Base-by-base conservation (phyloP, 331 rosid species). In the Malus hybrid region DNA sequence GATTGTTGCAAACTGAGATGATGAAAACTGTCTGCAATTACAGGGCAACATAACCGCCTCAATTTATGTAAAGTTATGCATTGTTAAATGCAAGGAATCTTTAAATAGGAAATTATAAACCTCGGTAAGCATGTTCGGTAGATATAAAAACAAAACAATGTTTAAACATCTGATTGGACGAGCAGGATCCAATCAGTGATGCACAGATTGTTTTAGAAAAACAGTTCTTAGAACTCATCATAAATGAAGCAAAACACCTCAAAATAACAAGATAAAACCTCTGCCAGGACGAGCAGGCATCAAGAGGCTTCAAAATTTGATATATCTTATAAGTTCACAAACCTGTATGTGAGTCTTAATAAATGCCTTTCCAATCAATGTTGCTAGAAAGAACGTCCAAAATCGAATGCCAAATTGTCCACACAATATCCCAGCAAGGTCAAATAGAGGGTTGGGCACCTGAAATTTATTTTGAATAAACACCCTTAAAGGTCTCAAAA, bases 401-500 rank as follows among this genome's bases (percentile, higher is more conserved):
- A 93, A 90, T 2, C 89, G 87, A 77, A 88, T 76, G 70, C 94
- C 93, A 76, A 88, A 90, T 86, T 90, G 96, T 74, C 98, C 95
- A 81, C 98, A 90, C 95, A 93, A 87, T 80, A 90, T 93, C 81
- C 96, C 96, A 61, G 98, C 96, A 74, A 93, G 92, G 88, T 93
- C 98, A 84, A 93, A 93, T 67, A 93, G 83, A 80, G 98, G 96
- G 84, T 93, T 93, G 57, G 97, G 97, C 54, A 93, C 87, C 97
- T 92, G 88, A 75, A 82, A 73, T 7, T 14, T 32, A 65, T 24
- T 18, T 46, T 3, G n/a, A n/a, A 74, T 62, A 74, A 62, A 56
- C 33, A 73, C 20, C 18, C 2, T 20, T 12, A 19, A 18, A 33
- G 24, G 15, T 20, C 56, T 10, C 9, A 24, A 70, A 7, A 54